Evolutionary conservation across 176 grass and related monocot genomes (phyloP), one percentile per base, ranked within the genome.

Genomic region (Ensete ventricosum): DNA sequence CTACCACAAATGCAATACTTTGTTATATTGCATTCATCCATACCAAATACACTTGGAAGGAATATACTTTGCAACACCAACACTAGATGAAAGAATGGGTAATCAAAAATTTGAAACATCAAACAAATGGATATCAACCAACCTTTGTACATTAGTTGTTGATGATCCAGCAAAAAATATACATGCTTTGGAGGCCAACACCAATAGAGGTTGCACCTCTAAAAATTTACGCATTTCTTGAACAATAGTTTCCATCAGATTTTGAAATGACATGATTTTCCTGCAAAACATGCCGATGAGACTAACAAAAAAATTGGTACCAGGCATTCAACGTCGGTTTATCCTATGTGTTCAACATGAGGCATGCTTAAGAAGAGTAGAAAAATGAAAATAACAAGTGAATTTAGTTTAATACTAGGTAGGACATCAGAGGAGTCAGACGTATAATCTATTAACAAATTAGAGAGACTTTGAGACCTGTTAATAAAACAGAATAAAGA

Each of bases 121-220:
- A 43, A 52, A 19, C 2, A 70, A n/a, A 10, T 52, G 67, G 43
- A 27, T 43, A 27, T 62, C 3, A 22, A 22, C 67, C 72, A 81
- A 89, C 95, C 90, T 89, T 67, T 85, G 86, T 55, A 77, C 78
- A 66, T 91, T 85, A 54, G 82, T 87, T 73, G 63, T 65, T 82
- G 78, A 48, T 69, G 81, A 54, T 73, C 83, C 73, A 79, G 73
- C 79, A 62, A 73, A 79, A 85, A 85, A 93, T 79, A 85, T 17
- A 70, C 83, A 73, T 74, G 84, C 67, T 78, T 98, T 98, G 62
- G 94, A 89, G 66, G 85, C 84, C 81, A 98, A 76, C 60, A 98
- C 85, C 78, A 98, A 81, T 75, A 87, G 71, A 85, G 90, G 86
- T 77, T 93, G 90, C 87, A 85, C 77, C 72, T 81, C 75, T 34